Percentiles rank a stretch among this genome's conserved stretches.
phyloP scores from a whole-genome alignment of 2,329 filamentous ascomycete genomes.

The Cladophialophora yegresii region DNA sequence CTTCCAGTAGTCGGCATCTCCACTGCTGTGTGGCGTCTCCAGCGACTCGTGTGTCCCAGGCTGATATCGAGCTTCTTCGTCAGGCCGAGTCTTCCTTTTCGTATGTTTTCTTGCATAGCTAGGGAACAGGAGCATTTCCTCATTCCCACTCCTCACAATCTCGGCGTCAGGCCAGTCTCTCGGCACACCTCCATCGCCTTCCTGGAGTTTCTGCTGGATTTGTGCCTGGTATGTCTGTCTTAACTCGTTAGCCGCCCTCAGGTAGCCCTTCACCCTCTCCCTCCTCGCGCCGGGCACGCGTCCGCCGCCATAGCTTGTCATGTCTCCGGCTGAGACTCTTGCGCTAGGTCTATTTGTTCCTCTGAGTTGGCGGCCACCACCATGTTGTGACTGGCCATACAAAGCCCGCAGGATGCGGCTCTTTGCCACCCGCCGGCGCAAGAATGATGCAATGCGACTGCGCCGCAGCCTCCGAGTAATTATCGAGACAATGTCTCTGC shows the following conservation, averaged over 20 bases:
- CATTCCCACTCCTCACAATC: slow-evolving; percentile 75
- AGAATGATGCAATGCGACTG: slow-evolving; percentile 6
- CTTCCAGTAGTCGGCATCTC: slow-evolving; percentile 73
- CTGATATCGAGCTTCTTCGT: slow-evolving; percentile 38
- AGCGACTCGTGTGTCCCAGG: slow-evolving; percentile 41
- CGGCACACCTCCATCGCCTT: slow-evolving; percentile 60
- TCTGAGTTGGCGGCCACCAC: slow-evolving; percentile 16
- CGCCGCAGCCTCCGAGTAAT: slow-evolving; percentile 39
- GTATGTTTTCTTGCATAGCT: slow-evolving; percentile 81
- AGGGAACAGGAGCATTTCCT: slow-evolving; percentile 93
- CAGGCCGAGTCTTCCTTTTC: slow-evolving; percentile 46
- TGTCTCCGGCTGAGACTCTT: slow-evolving; percentile 22
- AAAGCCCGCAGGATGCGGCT: slow-evolving; percentile 40
- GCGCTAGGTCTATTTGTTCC: slow-evolving; percentile 29
- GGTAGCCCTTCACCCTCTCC: slow-evolving; percentile 72
- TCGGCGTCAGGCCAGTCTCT: slow-evolving; percentile 81
- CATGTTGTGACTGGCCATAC: slow-evolving; percentile 36
- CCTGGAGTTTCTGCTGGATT: slow-evolving; percentile 52
- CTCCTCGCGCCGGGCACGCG: slow-evolving; percentile 69
- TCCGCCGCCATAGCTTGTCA: slow-evolving; percentile 39
- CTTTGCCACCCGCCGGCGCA: slow-evolving; percentile 23
- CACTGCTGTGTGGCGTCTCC: slow-evolving; percentile 50
- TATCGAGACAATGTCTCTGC: slow-evolving; percentile 50
- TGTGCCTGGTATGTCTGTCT: slow-evolving; percentile 66
- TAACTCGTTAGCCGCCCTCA: slow-evolving; percentile 71